Evolutionary conservation across 257 asterid genomes (phyloP).

Genomic region (Lycium ferocissimum): DNA sequence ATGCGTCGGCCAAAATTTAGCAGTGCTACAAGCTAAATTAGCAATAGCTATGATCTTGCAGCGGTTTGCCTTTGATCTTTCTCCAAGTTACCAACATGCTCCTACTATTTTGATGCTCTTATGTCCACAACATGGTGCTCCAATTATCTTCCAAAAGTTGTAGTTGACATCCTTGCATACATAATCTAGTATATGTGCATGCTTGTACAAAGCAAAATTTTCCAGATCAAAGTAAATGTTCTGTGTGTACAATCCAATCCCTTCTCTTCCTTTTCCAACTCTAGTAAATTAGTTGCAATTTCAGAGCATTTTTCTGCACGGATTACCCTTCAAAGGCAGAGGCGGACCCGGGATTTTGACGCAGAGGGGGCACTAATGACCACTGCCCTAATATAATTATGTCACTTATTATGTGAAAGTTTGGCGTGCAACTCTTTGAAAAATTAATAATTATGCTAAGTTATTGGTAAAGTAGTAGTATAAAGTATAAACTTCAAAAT

Average conservation of each 20-base stretch:
- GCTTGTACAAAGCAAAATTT: slow-evolving; percentile 19
- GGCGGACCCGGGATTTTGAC: no score
- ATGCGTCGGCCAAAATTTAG: slow-evolving; percentile 77
- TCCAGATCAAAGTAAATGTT: background rate
- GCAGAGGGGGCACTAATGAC: no score
- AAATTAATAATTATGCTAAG: no score
- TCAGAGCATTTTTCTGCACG: no score
- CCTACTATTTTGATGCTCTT: slow-evolving; percentile 68
- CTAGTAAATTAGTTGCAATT: background rate
- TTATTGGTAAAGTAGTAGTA: no score
- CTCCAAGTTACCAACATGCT: slow-evolving; percentile 72
- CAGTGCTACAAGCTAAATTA: slow-evolving; percentile 78
- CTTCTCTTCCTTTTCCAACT: background rate
- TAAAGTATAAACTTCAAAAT: no score
- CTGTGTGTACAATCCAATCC: background rate
- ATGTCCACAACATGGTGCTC: slow-evolving; percentile 84
- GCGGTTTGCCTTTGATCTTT: slow-evolving; percentile 55
- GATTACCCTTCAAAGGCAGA: no score
- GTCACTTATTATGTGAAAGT: no score
- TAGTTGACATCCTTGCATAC: background rate
- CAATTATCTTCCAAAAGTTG: slow-evolving; percentile 22
- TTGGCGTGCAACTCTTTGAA: no score
- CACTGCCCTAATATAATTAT: no score
- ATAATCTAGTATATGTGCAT: slow-evolving; percentile 22
- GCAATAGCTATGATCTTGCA: slow-evolving; percentile 73